These are phyloP conservation scores for Chlorella sp. DNA, from an alignment of 139 green algal species.

Conservation along the genomic window DNA sequence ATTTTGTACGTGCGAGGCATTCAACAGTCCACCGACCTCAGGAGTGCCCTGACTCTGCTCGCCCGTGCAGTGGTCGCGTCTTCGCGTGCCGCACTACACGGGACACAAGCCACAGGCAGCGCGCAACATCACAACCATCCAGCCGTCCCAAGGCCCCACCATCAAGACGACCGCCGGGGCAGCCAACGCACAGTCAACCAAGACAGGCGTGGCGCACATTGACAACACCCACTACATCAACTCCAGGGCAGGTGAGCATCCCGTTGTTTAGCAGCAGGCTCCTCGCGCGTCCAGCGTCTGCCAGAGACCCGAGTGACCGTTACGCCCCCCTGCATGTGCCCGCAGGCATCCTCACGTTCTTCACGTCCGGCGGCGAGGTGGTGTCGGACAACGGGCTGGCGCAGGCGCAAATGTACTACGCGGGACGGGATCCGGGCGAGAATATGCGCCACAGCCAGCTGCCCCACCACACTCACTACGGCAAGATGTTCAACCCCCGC, in stretches of 20 bases:
- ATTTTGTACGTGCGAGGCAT: no score
- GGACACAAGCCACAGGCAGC: conserved; percentile 31
- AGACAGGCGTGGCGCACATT: conserved; percentile 1
- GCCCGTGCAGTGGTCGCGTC: conserved; percentile 29
- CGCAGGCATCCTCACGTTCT: conserved; percentile 52
- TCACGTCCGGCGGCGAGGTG: conserved; percentile 24
- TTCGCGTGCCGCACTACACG: conserved; percentile 43
- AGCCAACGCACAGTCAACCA: conserved; percentile 14
- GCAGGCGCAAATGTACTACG: conserved; percentile 24
- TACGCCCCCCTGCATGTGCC: neutral
- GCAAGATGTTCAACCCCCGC: conserved; percentile 2
- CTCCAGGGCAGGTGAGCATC: conserved; percentile 8
- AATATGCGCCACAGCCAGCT: neutral
- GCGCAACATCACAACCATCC: conserved; percentile 4
- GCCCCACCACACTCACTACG: neutral
- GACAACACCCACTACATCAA: conserved; percentile 43
- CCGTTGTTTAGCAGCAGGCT: neutral
- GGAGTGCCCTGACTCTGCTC: no score
- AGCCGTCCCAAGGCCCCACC: conserved; percentile 27
- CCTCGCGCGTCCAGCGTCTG: neutral
- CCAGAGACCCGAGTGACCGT: neutral
- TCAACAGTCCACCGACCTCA: no score
- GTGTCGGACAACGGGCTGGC: conserved; percentile 33
- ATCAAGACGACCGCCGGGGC: conserved; percentile 38
- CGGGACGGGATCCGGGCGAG: conserved; percentile 1